Percentiles rank a stretch among this genome's conserved stretches.
These are phyloP conservation scores for Penicillium cosmopolitanum DNA, from an alignment of 495 filamentous ascomycete genomes.

Conservation along the genomic window DNA sequence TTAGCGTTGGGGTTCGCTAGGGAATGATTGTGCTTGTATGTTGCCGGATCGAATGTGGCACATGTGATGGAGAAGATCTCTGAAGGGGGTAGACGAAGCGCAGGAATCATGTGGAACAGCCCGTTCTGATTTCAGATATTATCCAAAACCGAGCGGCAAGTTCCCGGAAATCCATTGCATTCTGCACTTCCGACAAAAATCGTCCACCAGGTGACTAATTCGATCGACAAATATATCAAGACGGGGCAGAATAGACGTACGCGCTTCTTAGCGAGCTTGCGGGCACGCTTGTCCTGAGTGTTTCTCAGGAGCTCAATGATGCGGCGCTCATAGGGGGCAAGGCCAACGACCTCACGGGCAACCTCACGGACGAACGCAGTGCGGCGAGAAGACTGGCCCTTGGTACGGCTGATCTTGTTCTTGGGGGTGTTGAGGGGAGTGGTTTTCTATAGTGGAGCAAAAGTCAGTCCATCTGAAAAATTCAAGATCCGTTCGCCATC, in stretches of 20 bases:
- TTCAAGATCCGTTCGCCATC: background rate
- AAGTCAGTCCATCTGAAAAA: constrained; percentile 34
- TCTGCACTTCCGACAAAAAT: background rate
- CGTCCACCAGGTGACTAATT: background rate
- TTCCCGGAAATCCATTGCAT: background rate
- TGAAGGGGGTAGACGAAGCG: background rate
- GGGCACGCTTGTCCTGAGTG: constrained; percentile 98
- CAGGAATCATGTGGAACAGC: constrained; percentile 2
- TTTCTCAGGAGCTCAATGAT: constrained; percentile 98
- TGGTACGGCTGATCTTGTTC: constrained; percentile 83
- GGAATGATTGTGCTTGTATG: background rate
- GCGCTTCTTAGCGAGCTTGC: constrained; percentile 99
- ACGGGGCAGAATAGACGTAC: constrained; percentile 51
- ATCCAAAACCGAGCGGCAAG: background rate
- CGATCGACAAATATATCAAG: background rate
- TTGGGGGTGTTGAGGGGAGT: constrained; percentile 80
- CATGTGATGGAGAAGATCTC: background rate
- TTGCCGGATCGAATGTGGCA: background rate
- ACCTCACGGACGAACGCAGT: constrained; percentile 93
- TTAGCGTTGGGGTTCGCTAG: constrained; percentile 19
- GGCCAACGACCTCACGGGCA: constrained; percentile 89
- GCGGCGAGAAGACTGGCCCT: constrained; percentile 89
- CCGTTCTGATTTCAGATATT: background rate
- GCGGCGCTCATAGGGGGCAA: constrained; percentile 96
- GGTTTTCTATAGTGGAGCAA: constrained; percentile 72